These are phyloP conservation scores for Fusarium torreyae DNA, from an alignment of 2,329 filamentous ascomycete genomes.

Conservation along the genomic window DNA sequence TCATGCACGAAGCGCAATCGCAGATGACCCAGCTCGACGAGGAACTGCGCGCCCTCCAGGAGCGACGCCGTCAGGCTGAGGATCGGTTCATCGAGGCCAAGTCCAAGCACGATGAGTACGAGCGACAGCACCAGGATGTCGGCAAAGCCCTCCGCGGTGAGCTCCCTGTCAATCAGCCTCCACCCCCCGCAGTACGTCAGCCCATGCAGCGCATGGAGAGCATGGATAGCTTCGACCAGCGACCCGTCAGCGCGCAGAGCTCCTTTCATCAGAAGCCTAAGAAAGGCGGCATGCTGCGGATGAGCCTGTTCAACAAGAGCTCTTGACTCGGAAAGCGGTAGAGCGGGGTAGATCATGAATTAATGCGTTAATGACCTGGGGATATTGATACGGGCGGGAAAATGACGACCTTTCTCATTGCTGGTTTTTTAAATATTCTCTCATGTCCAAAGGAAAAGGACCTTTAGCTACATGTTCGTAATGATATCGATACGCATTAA, in stretches of 20 bases:
- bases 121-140: conserved; percentile 59
- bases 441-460: conserved; percentile 7
- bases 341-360: conserved; percentile 26
- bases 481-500: conserved; percentile 18
- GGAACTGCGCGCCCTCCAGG: conserved; percentile 59
- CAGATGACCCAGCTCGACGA: conserved; percentile 61
- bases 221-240: conserved; percentile 44
- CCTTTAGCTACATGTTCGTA: conserved; percentile 29
- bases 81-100: conserved; percentile 60
- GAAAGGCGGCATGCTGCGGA: conserved; percentile 38
- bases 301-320: conserved; percentile 45
- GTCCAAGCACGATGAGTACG: conserved; percentile 62
- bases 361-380: conserved; percentile 39
- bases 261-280: conserved; percentile 41
- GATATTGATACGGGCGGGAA: conserved; percentile 12
- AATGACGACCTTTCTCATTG: conserved; percentile 21
- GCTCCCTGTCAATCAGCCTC: conserved; percentile 30
- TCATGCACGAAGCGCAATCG: conserved; percentile 60
- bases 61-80: conserved; percentile 59
- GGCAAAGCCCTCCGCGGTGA: conserved; percentile 60
- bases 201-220: conserved; percentile 44
- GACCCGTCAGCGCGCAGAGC: conserved; percentile 44
- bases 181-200: conserved; percentile 15
- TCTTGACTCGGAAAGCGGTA: conserved; percentile 14
- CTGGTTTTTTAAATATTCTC: conserved; percentile 8